Percentiles rank a stretch among this genome's conserved stretches.
Evolutionary conservation across 495 filamentous ascomycete species (phyloP).

Genomic region (Massariosphaeria phaeospora): DNA sequence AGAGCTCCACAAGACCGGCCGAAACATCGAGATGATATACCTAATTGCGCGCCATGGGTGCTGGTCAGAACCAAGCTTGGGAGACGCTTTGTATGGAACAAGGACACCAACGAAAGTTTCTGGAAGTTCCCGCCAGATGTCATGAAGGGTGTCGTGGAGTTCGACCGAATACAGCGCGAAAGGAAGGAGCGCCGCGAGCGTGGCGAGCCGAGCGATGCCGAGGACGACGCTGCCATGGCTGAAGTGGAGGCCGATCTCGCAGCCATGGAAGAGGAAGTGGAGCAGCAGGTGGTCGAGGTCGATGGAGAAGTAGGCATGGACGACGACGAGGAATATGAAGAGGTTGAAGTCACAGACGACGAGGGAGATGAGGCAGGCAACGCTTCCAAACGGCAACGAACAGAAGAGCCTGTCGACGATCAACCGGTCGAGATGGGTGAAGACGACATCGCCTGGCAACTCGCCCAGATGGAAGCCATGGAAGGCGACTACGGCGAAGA

Average conservation of each 20-base stretch:
- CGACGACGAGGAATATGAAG: conserved; percentile 69
- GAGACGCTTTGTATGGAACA: conserved; percentile 83
- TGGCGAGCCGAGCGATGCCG: conserved; percentile 31
- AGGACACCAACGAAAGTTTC: conserved; percentile 75
- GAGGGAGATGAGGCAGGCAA: conserved; percentile 49
- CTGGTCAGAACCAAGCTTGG: conserved; percentile 86
- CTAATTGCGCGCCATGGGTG: conserved; percentile 81
- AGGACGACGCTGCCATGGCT: conserved; percentile 30
- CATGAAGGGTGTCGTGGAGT: conserved; percentile 70
- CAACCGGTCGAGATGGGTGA: conserved; percentile 85
- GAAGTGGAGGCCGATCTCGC: conserved; percentile 33
- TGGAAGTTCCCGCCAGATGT: conserved; percentile 88
- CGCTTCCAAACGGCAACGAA: conserved; percentile 61
- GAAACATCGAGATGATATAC: conserved; percentile 71
- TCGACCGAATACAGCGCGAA: conserved; percentile 55
- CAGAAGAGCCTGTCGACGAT: conserved; percentile 49
- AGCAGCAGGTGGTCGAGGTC: conserved; percentile 37
- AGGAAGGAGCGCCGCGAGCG: conserved; percentile 46
- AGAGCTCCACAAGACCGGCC: conserved; percentile 71
- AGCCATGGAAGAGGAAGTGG: conserved; percentile 27
- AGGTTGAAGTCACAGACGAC: conserved; percentile 73
- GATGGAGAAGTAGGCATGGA: conserved; percentile 33
- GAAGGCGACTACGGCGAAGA: conserved; percentile 62
- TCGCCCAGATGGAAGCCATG: conserved; percentile 67
- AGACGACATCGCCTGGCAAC: conserved; percentile 89